Conservation (phyloP, 2,329 filamentous ascomycete genomes). For the Cadophora gregata region DNA sequence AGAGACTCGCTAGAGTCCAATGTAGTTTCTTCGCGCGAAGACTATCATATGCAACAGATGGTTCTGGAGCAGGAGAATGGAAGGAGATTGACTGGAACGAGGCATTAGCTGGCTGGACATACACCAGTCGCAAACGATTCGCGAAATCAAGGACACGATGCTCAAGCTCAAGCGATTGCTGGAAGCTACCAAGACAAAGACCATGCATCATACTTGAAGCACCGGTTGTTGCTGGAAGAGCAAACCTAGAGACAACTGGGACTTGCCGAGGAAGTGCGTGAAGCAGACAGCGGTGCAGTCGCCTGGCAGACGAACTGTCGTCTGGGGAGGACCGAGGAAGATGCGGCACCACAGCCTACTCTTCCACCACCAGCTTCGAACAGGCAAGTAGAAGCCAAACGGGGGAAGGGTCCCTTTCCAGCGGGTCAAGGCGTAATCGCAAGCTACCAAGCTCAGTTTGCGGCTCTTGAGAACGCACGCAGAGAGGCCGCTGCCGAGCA, state of each 20-base stretch:
- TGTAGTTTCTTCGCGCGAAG: constrained; percentile 5
- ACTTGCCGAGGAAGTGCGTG: neutral
- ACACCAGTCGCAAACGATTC: neutral
- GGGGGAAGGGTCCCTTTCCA: neutral
- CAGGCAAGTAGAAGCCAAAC: neutral
- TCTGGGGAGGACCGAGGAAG: neutral
- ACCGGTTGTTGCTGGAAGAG: neutral
- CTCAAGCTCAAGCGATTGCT: constrained; percentile 4
- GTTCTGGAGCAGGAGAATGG: constrained; percentile 14
- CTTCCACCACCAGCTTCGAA: neutral
- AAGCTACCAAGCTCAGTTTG: neutral
- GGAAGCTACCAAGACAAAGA: neutral
- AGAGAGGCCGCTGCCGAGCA: neutral
- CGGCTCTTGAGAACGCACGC: neutral
- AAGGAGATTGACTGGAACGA: constrained; percentile 13
- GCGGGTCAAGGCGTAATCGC: neutral
- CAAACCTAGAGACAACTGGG: neutral
- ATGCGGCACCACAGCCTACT: neutral
- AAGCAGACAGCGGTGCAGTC: no score
- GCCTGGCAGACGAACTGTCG: no score
- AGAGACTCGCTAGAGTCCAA: neutral
- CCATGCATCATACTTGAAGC: neutral
- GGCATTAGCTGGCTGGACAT: constrained; percentile 6
- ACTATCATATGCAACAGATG: constrained; percentile 19
- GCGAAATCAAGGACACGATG: constrained; percentile 11